Conservation (phyloP, 176 grass and related monocot genomes). For the Poa pratensis region DNA sequence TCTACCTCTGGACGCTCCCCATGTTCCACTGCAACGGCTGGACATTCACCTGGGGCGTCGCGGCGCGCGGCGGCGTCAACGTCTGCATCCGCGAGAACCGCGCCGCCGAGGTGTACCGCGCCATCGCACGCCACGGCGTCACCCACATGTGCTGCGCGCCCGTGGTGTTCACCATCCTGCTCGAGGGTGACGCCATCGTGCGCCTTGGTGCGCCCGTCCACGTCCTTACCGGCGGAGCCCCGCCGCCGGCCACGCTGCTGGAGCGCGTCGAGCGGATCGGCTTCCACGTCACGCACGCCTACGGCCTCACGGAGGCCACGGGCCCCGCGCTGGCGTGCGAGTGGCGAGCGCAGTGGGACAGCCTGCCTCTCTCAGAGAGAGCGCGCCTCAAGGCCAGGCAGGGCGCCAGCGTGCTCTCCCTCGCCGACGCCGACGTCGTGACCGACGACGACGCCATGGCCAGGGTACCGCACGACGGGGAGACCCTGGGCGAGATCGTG, state of each 20-base stretch:
- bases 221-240: not conserved
- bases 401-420: not conserved
- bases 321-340: not conserved
- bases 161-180: slow-evolving; percentile 57
- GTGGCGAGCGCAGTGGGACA: not conserved
- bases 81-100: slow-evolving; percentile 58
- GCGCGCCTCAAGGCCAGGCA: not conserved
- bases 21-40: slow-evolving; percentile 91
- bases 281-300: not conserved
- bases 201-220: not conserved
- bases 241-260: not conserved
- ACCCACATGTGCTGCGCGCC: slow-evolving; percentile 81
- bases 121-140: slow-evolving; percentile 54
- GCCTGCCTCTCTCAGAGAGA: not conserved
- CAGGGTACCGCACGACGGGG: slow-evolving; percentile 62
- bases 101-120: slow-evolving; percentile 44
- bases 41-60: slow-evolving; percentile 77
- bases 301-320: not conserved
- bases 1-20: slow-evolving; percentile 83
- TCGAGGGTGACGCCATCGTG: not conserved
- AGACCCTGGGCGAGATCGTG: slow-evolving; percentile 57
- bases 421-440: not conserved
- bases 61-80: slow-evolving; percentile 65
- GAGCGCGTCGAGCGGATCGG: not conserved
- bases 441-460: slow-evolving; percentile 4